Percentiles rank a stretch among this genome's conserved stretches.
phyloP scores from a whole-genome alignment of 306 rosid genomes.

The Leucaena leucocephala region DNA sequence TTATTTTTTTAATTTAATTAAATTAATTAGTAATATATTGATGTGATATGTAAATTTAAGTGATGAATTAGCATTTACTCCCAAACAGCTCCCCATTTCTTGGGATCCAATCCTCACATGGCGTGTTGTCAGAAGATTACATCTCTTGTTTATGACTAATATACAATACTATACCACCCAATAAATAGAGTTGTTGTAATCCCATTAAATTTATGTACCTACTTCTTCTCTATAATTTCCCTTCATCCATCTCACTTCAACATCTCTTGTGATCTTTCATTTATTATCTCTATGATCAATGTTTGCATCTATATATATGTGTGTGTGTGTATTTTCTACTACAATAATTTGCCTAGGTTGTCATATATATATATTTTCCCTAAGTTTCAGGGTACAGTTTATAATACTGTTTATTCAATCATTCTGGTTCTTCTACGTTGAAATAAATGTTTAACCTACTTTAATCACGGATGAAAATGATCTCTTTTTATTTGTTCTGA shows the following conservation, averaged over 20 bases:
- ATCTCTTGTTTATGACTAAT: background rate
- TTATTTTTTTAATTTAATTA: no score
- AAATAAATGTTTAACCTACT: background rate
- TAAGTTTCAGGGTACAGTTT: background rate
- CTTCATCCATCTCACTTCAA: background rate
- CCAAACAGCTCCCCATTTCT: background rate
- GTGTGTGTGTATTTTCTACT: background rate
- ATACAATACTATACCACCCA: background rate
- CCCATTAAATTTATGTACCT: slow-evolving; percentile 1
- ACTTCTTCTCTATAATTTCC: background rate
- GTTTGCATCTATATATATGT: background rate
- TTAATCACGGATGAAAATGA: background rate
- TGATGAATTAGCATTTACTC: background rate
- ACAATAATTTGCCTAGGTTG: background rate
- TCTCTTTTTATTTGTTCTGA: background rate
- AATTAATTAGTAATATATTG: no score
- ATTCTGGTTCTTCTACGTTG: background rate
- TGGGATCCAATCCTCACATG: background rate
- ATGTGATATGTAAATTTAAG: background rate
- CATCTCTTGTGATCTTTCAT: background rate
- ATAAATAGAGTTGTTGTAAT: slow-evolving; percentile 4
- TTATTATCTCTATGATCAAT: background rate
- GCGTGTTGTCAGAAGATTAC: background rate
- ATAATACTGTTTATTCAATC: background rate
- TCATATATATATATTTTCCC: no score